Base-by-base conservation (phyloP, 805 yeast genomes). In the Ogataea henricii region DNA sequence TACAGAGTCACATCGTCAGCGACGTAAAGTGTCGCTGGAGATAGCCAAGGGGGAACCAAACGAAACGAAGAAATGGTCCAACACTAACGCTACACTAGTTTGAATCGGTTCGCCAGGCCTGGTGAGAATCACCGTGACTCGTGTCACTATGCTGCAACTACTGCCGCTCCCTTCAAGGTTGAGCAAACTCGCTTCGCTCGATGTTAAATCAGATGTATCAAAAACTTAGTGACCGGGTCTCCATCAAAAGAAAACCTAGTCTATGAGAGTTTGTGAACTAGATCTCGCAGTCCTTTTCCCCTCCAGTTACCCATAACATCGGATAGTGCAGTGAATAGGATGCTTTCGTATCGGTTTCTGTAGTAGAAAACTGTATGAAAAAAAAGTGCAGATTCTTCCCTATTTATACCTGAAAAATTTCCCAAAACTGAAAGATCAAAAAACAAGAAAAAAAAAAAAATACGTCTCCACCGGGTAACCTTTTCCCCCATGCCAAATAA, bases 271-370 rank as follows among this genome's bases (percentile, higher is more conserved):
- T 65, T 40, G 57, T 56, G 55, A 49, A 53, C 33, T 46, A 63
- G 56, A 43, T 35, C 70, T 72, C 68, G 58, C 71, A 58, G 60
- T 39, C 63, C 74, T 68, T 69, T 70, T 70, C 74, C 74, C 74
- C 74, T 70, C 74, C 73, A 66, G 54, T 68, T 71, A 60, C 57
- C 68, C 67, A 69, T 56, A 37, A 39, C 49, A 52, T 63, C 60
- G 58, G 51, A 49, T 60, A 70, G 69, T 66, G 73, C 74, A 70
- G 74, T 70, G 73, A 69, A 70, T 70, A 68, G 74, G 66, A 61
- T 62, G 72, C 74, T 59, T 60, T 67, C 71, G 73, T 70, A 69
- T 70, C 73, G 58, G 4, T 32, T 49, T 48, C 43, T 32, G 23
- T 58, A 54, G 64, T 54, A 51, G 49, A 53, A 47, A 47, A 54